Evolutionary conservation across 129 eudicot species (phyloP).

Genomic region (Ambrosia artemisiifolia): DNA sequence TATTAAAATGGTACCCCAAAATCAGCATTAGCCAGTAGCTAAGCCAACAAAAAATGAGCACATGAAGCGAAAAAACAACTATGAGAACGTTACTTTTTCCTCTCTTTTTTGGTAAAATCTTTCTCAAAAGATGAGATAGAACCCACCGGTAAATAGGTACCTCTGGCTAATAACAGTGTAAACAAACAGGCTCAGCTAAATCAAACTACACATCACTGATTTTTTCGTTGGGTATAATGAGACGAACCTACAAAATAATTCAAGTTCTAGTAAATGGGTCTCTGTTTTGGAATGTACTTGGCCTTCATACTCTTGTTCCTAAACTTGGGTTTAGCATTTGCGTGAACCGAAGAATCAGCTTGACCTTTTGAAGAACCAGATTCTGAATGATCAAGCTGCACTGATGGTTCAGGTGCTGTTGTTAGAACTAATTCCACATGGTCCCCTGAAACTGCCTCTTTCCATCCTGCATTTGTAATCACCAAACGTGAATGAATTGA

Average conservation of each 20-base stretch:
- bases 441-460: constrained; percentile 69
- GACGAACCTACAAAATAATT: constrained; percentile 18
- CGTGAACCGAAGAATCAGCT: constrained; percentile 24
- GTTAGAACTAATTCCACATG: constrained; percentile 55
- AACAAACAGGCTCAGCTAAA: constrained; percentile 15
- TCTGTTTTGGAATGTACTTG: constrained; percentile 51
- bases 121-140: constrained; percentile 25
- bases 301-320: constrained; percentile 41
- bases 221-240: constrained; percentile 31
- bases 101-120: constrained; percentile 31
- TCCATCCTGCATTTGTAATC: constrained; percentile 59
- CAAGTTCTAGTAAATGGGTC: constrained; percentile 31
- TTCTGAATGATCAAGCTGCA: constrained; percentile 15
- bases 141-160: constrained; percentile 40
- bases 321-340: constrained; percentile 28
- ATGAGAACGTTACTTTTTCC: constrained; percentile 15
- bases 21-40: background rate
- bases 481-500: background rate
- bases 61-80: background rate
- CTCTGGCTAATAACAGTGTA: constrained; percentile 43
- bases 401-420: constrained; percentile 31
- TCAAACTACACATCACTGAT: constrained; percentile 49
- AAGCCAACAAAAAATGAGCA: background rate
- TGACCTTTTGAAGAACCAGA: constrained; percentile 22
- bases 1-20: background rate